Base-by-base conservation (phyloP, 306 rosid genomes). In the Quercus rubra region DNA sequence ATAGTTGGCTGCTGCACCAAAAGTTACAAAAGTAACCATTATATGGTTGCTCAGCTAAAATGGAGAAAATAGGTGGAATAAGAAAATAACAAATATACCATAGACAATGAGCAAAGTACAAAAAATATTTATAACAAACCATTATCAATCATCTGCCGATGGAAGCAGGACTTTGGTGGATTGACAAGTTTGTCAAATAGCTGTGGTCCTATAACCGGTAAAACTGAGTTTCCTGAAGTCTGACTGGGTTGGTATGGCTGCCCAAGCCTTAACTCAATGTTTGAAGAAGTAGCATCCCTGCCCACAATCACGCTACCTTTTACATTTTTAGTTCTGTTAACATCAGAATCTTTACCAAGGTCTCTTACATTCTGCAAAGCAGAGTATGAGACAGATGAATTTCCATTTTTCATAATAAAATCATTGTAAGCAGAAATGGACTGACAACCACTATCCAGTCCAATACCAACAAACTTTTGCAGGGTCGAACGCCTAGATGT, bases 211-310 rank as follows among this genome's bases (percentile, higher is more conserved):
- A 46, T 28, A 64, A 84, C 69, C 21, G 91, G 74, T 27, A 66
- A 55, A 82, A 82, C 81, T 79, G 83, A 73, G 76, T 75, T 79
- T 83, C 87, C 85, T 31, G 77, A 78, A 49, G 74, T 46, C 56
- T 82, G 78, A 70, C 82, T 77, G 49, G 78, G 78, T 69, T 84
- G 85, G 74, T 81, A 80, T 66, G 88, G 86, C 77, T 91, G 93
- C 76, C 93, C 96, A 77, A 89, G 93, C 83, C 85, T 86, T 75
- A 87, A 83, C 80, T 87, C 90, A 72, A 89, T 67, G 80, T 84
- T 87, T 61, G 93, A 91, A 74, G 68, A 70, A 75, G 88, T 77
- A 76, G 85, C 87, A 75, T 77, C 87, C 77, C 81, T 70, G 79
- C 85, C 78, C 56, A 72, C 80, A 74, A 87, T 62, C 58, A 74